Conservation (phyloP, 2,329 filamentous ascomycete species). For the Aspergillus sp. region DNA sequence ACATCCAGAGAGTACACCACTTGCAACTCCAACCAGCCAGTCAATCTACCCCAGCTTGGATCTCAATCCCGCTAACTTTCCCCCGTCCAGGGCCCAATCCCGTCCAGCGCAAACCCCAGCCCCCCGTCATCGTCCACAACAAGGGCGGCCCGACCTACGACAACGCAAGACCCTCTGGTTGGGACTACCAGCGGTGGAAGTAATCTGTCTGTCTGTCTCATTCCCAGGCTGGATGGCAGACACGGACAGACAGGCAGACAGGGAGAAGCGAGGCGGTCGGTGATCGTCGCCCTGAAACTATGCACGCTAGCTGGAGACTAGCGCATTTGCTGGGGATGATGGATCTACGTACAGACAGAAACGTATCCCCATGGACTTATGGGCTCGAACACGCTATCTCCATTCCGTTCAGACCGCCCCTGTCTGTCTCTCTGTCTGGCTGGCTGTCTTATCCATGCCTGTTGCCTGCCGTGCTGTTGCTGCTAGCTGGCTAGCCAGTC, state of each 20-base stretch:
- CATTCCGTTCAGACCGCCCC: too few species aligned
- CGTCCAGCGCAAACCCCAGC: constrained; percentile 20
- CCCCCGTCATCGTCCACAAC: constrained; percentile 26
- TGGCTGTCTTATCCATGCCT: too few species aligned
- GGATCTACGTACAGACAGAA: too few species aligned
- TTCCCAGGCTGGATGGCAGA: too few species aligned
- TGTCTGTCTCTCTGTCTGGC: too few species aligned
- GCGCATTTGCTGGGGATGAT: too few species aligned
- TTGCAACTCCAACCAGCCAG: not conserved
- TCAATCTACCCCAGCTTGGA: constrained; percentile 2
- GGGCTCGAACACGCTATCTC: too few species aligned
- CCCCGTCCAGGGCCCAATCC: constrained; percentile 20
- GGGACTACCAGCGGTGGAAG: constrained; percentile 32
- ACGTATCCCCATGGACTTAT: too few species aligned
- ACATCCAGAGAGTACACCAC: too few species aligned
- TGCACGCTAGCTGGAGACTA: not conserved
- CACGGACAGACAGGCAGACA: too few species aligned
- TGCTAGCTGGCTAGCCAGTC: too few species aligned
- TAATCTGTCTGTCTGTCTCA: constrained; percentile 14
- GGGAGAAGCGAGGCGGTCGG: not conserved
- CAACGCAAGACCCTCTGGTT: constrained; percentile 27
- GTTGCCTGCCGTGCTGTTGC: too few species aligned
- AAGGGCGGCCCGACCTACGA: constrained; percentile 28
- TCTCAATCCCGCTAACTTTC: constrained; percentile 3
- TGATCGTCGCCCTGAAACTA: not conserved